Evolutionary conservation across 257 asterid species (phyloP).

Genomic region (Rauvolfia tetraphylla): DNA sequence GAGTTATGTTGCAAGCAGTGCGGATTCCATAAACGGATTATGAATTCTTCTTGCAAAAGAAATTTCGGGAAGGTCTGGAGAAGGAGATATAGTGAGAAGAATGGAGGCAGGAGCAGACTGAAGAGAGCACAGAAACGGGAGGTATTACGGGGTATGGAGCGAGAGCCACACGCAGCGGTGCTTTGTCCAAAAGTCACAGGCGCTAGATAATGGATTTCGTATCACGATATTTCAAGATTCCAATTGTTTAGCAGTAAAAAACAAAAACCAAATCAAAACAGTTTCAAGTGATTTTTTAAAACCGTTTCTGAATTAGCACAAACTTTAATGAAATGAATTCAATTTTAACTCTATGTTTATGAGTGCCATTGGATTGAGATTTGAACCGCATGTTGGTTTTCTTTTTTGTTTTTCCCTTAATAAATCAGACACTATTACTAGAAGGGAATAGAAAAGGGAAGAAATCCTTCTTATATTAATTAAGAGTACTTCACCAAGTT

Average conservation of each 20-base stretch:
- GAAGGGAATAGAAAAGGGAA: no score
- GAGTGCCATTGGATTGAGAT: background rate
- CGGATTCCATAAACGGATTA: slow-evolving; percentile 17
- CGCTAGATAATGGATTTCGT: slow-evolving; percentile 1
- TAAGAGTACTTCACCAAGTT: no score
- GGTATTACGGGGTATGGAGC: slow-evolving; percentile 4
- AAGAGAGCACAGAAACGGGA: background rate
- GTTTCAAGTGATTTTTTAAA: background rate
- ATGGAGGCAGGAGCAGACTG: background rate
- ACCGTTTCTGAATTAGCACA: no score
- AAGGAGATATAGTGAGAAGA: background rate
- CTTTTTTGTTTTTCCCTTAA: no score
- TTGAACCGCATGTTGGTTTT: no score
- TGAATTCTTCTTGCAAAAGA: background rate
- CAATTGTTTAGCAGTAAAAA: background rate
- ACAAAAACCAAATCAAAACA: background rate
- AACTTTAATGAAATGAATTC: background rate
- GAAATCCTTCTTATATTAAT: no score
- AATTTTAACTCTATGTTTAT: background rate
- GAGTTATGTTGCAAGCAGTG: background rate
- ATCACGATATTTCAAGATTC: background rate
- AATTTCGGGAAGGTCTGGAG: background rate
- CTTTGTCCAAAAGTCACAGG: background rate
- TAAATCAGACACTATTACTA: no score
- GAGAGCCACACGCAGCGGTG: slow-evolving; percentile 25